Base-by-base conservation (phyloP, 2,329 filamentous ascomycete genomes). In the Fusarium sp. region DNA sequence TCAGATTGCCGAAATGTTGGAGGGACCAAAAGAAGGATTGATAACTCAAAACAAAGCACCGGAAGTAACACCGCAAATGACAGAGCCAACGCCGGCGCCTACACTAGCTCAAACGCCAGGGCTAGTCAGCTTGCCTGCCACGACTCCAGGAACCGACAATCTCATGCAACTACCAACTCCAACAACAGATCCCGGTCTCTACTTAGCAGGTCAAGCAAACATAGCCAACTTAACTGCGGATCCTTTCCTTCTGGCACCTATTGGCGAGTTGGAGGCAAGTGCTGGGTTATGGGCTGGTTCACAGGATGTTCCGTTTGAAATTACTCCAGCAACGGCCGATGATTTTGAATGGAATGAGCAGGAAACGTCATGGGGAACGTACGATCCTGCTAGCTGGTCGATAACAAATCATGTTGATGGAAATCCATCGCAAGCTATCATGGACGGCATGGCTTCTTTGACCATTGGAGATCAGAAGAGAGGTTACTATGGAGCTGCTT, bases 301-400 rank as follows among this genome's bases (percentile, higher is more conserved):
- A 2, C 63, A 66, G 42, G 63, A 56, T 8, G 41, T 39, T 2
- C 28, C 43, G 0, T 64, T 48, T 23, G 63, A 67, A 28, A 43
- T 48, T 10, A 1, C 44, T 18, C 52, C 43, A 14, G 23, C 65
- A 8, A 39, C 56, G n/a, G 58, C 64, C 3, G 64, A 68, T n/a
- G 52, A 65, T 12, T 68, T 68, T 4, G 64, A 68, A 16, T 68
- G 65, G 65, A 68, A 68, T 18, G 65, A 68, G 4, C 65, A 68
- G n/a, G 65, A 68, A 48, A 53, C 59, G 1, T 68, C 65, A 10
- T 58, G 65, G 65, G 52, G 64, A 2, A 64, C 58, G 3, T 65
- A 67, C 1, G 65, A 67, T 12, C 64, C 64, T 4, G 42, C 64
- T 3, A 67, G 28, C 4, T 67, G 58, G 58, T 60, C 53, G 7